These are phyloP conservation scores for Sphaerostilbella broomeana DNA, from an alignment of 2,329 filamentous ascomycete species.

Conservation along the genomic window DNA sequence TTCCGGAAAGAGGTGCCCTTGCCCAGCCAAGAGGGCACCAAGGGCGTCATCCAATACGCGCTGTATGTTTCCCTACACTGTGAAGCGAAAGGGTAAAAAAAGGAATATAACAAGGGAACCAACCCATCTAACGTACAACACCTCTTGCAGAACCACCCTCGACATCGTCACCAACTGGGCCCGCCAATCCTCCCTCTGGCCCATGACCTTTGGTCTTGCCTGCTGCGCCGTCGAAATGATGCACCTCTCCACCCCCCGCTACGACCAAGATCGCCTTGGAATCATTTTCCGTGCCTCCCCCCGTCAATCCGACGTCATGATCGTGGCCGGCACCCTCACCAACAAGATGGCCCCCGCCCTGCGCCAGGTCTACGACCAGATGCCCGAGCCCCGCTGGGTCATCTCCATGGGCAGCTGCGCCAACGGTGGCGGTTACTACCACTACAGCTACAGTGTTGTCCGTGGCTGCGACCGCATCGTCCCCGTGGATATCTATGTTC, in stretches of 20 bases:
- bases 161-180: conserved; percentile 80
- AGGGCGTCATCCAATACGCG: conserved; percentile 77
- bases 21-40: conserved; percentile 70
- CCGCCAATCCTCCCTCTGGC: conserved; percentile 78
- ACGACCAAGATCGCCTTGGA: conserved; percentile 81
- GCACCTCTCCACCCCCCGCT: conserved; percentile 79
- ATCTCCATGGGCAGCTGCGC: conserved; percentile 78
- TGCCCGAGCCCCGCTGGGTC: conserved; percentile 88
- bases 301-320: conserved; percentile 87
- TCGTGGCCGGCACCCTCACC: conserved; percentile 84
- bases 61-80: conserved; percentile 53
- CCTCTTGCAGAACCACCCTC: conserved; percentile 59
- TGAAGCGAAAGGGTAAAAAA: not conserved
- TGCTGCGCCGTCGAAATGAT: conserved; percentile 93
- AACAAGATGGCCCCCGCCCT: conserved; percentile 95
- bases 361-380: conserved; percentile 89
- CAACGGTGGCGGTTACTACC: conserved; percentile 80
- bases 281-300: conserved; percentile 89
- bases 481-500: conserved; percentile 74
- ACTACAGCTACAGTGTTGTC: conserved; percentile 75
- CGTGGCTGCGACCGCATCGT: conserved; percentile 71
- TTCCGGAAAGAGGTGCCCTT: conserved; percentile 66
- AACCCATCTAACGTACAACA: too few species aligned
- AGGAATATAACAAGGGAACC: too few species aligned
- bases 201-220: conserved; percentile 80